Evolutionary conservation across 768 basidiomycete genomes (phyloP).

Genomic region (Boletus huronensis): DNA sequence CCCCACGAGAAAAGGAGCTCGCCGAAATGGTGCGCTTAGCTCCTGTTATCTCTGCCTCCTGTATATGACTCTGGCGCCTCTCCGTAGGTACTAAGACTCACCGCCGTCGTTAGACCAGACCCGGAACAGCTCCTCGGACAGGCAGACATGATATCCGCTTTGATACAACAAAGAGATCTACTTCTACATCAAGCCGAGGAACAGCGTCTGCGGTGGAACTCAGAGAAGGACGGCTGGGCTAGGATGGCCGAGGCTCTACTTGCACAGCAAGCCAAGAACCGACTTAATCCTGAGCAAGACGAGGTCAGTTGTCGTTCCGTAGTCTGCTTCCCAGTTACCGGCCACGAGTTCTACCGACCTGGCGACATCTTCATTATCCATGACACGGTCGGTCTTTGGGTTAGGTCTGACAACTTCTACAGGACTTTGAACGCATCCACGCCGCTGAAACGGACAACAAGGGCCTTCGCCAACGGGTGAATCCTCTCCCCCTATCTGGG

Average conservation of each 20-base stretch:
- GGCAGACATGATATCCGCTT: constrained; percentile 55
- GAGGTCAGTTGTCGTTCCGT: constrained; percentile 38
- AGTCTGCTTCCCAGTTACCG: background rate
- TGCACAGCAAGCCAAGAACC: constrained; percentile 41
- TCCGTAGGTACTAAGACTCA: constrained; percentile 47
- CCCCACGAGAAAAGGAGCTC: constrained; percentile 48
- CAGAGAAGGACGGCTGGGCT: constrained; percentile 62
- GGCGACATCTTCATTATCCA: background rate
- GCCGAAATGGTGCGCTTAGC: constrained; percentile 52
- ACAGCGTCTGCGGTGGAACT: constrained; percentile 57
- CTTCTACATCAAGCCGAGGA: constrained; percentile 51
- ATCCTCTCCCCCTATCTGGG: constrained; percentile 6
- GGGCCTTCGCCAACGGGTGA: constrained; percentile 57
- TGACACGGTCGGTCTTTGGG: background rate
- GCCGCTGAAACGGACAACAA: constrained; percentile 60
- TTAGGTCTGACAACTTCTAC: constrained; percentile 14
- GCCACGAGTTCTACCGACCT: background rate
- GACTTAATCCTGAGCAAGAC: constrained; percentile 35
- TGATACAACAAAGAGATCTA: constrained; percentile 58
- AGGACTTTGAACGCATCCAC: constrained; percentile 58
- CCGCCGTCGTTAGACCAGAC: constrained; percentile 38
- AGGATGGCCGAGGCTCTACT: constrained; percentile 67
- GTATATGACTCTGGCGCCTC: constrained; percentile 3
- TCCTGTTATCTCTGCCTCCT: constrained; percentile 6
- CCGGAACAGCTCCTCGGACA: constrained; percentile 52